Evolutionary conservation across 306 rosid species (phyloP).

Genomic region (Inga laurina): DNA sequence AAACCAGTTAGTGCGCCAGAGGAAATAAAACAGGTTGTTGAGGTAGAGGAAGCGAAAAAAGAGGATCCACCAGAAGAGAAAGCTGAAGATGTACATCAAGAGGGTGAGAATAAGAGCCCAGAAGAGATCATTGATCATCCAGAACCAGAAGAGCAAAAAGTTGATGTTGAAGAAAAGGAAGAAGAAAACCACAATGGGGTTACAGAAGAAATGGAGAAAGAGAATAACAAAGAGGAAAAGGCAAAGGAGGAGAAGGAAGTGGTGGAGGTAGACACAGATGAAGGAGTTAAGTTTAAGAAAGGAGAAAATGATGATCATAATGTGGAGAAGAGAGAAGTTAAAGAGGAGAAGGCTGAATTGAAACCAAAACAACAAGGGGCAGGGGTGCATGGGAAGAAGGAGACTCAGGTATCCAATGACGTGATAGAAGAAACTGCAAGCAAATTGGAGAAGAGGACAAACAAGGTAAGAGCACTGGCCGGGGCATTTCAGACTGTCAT

Average conservation of each 20-base stretch:
- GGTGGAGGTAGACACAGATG: slow-evolving; percentile 26
- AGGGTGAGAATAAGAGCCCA: slow-evolving; percentile 22
- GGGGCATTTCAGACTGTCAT: slow-evolving; percentile 95
- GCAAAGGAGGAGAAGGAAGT: slow-evolving; percentile 26
- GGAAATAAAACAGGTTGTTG: background rate
- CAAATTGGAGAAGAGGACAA: slow-evolving; percentile 66
- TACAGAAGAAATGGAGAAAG: slow-evolving; percentile 27
- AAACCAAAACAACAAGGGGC: slow-evolving; percentile 24
- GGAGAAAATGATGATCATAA: slow-evolving; percentile 29
- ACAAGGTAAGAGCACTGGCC: slow-evolving; percentile 81
- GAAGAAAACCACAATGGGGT: slow-evolving; percentile 17
- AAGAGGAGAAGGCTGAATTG: slow-evolving; percentile 29
- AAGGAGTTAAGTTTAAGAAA: slow-evolving; percentile 21
- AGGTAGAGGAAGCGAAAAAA: background rate
- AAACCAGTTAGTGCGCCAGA: background rate
- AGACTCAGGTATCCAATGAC: slow-evolving; percentile 61
- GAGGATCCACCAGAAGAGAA: background rate
- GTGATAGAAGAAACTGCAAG: slow-evolving; percentile 66
- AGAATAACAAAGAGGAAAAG: slow-evolving; percentile 6
- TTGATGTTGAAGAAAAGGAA: slow-evolving; percentile 33
- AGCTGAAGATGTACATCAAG: slow-evolving; percentile 3
- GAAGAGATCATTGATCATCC: slow-evolving; percentile 24
- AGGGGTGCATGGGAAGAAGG: slow-evolving; percentile 47
- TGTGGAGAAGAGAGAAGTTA: slow-evolving; percentile 26
- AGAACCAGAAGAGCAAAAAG: slow-evolving; percentile 35